Evolutionary conservation across 1,139 yeast genomes (phyloP).

Genomic region (Suhomyces choctaworum): DNA sequence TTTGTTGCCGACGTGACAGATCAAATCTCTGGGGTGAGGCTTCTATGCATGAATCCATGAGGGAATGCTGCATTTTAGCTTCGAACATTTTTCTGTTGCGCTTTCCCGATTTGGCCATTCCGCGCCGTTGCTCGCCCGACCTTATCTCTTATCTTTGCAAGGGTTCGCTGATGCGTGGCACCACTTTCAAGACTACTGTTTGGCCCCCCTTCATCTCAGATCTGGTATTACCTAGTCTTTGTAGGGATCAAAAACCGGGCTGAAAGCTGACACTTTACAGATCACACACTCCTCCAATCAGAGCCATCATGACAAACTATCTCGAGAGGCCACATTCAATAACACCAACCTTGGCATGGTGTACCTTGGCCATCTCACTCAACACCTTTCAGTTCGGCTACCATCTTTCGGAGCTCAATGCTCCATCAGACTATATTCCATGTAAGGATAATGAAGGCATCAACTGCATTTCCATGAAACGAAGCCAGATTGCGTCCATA

Average conservation of each 20-base stretch:
- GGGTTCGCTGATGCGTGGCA: too few species aligned
- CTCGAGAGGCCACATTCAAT: conserved; percentile 27
- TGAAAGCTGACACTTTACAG: too few species aligned
- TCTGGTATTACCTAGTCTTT: too few species aligned
- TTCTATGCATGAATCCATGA: not conserved
- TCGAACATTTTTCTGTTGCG: not conserved
- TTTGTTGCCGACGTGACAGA: not conserved
- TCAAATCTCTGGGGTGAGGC: not conserved
- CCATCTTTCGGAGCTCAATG: conserved; percentile 86
- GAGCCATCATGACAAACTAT: conserved; percentile 9
- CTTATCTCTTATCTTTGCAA: conserved; percentile 5
- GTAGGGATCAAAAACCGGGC: too few species aligned
- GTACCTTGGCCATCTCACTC: conserved; percentile 54
- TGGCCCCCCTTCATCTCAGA: too few species aligned
- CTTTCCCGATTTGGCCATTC: conserved; percentile 5
- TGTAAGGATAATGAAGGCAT: conserved; percentile 26
- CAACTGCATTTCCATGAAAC: conserved; percentile 33
- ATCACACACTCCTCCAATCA: too few species aligned
- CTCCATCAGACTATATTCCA: conserved; percentile 67
- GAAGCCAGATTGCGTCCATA: conserved; percentile 25
- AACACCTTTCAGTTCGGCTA: conserved; percentile 88
- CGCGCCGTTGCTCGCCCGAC: conserved; percentile 5
- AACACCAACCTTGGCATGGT: conserved; percentile 34
- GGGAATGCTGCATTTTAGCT: too few species aligned
- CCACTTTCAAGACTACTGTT: too few species aligned